phyloP scores from a whole-genome alignment of 257 asterid species.

The Solanum chiquidenum region DNA sequence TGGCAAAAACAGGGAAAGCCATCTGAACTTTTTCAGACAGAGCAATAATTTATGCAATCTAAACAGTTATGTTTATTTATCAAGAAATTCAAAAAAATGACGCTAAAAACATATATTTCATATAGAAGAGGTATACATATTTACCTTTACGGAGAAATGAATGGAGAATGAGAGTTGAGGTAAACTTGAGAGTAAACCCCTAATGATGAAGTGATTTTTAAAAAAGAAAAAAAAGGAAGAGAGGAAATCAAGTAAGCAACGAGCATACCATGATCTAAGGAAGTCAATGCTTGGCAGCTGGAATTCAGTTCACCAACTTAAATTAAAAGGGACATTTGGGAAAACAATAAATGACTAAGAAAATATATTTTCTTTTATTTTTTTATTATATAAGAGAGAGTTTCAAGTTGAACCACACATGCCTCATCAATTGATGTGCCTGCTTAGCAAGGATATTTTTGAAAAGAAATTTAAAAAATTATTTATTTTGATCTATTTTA shows the following conservation, averaged over 20 bases:
- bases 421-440: too few species aligned
- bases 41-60: background rate
- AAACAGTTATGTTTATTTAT: background rate
- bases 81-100: background rate
- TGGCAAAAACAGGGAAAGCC: background rate
- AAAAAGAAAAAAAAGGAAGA: background rate
- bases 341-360: background rate
- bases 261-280: slow-evolving; percentile 46
- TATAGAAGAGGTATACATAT: background rate
- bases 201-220: slow-evolving; percentile 1
- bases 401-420: too few species aligned
- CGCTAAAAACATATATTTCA: too few species aligned
- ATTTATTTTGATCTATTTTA: too few species aligned
- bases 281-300: slow-evolving; percentile 81
- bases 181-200: slow-evolving; percentile 1
- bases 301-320: slow-evolving; percentile 59
- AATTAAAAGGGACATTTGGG: background rate
- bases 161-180: background rate
- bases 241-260: slow-evolving; percentile 18
- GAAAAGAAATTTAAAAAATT: too few species aligned
- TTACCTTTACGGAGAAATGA: slow-evolving; percentile 17
- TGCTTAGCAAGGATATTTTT: too few species aligned
- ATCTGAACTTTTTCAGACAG: background rate
- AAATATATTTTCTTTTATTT: too few species aligned
- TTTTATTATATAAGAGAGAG: too few species aligned